Base-by-base conservation (phyloP, 192 early-diverging fungal genomes). In the Coemansia sp. region DNA sequence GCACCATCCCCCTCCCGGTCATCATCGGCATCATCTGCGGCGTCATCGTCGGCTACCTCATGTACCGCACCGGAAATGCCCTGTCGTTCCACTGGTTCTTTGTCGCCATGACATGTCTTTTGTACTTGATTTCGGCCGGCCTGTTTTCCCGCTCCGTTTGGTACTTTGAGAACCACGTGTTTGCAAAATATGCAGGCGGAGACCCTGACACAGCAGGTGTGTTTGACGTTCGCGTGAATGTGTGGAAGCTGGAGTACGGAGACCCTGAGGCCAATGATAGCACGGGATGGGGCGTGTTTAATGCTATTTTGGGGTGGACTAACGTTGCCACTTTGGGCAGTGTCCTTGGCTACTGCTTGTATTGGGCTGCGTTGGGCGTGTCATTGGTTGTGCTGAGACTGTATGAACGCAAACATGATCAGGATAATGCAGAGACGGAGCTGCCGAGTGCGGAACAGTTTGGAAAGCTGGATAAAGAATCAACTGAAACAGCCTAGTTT, bases 91-190 rank as follows among this genome's bases (percentile, higher is more conserved):
- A 87, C 56, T 86, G 87, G 75, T 97, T 94, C 84, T 94, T 94
- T 67, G 81, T 88, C 24, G 53, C 70, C 35, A 88, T 88, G 3
- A 89, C 93, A 9, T 76, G 81, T 54, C 55, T 95, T 32, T 69
- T 97, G 15, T 88, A 94, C 48, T 70, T 95, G 43, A 86, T 97
- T 37, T 85, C 90, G 56, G 90, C 91, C 14, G 94, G 94, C 11
- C 79, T 97, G 8, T 85, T 93, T 38, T 72, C 90, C 15, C 88
- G 82, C 55, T 66, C 83, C 14, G 87, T 93, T 37, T 79, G 84
- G 48, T 80, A 58, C 58, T 90, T 91, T 63, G 85, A 94, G 72
- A 77, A 81, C 59, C 66, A 92, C 64, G 69, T 70, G 25, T 93
- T 88, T 84, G 72, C 82, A 27, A 84, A 83, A 57, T 83, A 88